Percentiles rank a stretch among this genome's conserved stretches.
These are phyloP conservation scores for Myxozyma lipomycoides DNA, from an alignment of 805 yeast species.

Conservation along the genomic window DNA sequence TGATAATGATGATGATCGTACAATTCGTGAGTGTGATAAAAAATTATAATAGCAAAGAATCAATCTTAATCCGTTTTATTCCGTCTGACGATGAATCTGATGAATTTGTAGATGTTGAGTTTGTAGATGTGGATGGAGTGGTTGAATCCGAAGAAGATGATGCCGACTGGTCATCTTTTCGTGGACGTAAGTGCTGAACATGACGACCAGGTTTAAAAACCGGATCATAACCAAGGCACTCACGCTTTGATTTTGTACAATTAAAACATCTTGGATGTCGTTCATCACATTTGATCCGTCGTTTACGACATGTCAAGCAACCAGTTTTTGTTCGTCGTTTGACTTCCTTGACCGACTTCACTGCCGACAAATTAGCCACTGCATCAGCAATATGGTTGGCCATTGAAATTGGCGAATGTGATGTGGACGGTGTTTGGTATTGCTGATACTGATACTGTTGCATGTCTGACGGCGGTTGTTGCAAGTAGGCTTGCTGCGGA, in stretches of 20 bases:
- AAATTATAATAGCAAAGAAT: constrained; percentile 14
- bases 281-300: constrained; percentile 68
- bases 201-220: no score
- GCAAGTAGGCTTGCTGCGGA: not conserved
- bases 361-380: constrained; percentile 20
- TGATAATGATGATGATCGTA: no score
- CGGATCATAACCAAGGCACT: constrained; percentile 30
- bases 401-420: not conserved
- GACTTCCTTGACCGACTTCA: constrained; percentile 20
- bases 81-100: constrained; percentile 3
- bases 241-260: constrained; percentile 30
- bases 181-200: constrained; percentile 10
- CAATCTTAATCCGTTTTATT: constrained; percentile 24
- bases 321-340: constrained; percentile 40
- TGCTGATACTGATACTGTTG: not conserved
- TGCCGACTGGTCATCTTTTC: no score
- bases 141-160: constrained; percentile 1
- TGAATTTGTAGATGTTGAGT: not conserved
- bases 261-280: constrained; percentile 58
- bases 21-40: no score
- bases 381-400: constrained; percentile 24
- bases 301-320: constrained; percentile 58
- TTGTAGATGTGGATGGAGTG: not conserved
- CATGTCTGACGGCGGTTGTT: not conserved
- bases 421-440: not conserved